Percentiles rank a stretch among this genome's conserved stretches.
These are phyloP conservation scores for Chaetoscypha palmicola DNA, from an alignment of 2,329 filamentous ascomycete genomes.

Conservation along the genomic window DNA sequence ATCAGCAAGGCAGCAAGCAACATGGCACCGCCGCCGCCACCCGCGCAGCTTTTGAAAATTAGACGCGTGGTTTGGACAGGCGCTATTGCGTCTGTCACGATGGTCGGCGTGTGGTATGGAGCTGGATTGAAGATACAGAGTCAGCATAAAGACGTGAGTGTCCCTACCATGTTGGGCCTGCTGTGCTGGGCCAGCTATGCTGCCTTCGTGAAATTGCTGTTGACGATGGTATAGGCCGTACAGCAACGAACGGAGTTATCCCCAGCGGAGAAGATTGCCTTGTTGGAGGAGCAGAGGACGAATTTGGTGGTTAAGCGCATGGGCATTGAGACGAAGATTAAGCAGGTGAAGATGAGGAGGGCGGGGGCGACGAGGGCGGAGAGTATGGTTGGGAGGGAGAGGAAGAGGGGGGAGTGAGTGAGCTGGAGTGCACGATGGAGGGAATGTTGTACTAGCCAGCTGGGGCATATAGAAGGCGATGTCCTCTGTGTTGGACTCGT, in stretches of 20 bases:
- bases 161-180: slow-evolving; percentile 17
- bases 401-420: slow-evolving; percentile 13
- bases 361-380: slow-evolving; percentile 34
- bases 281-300: slow-evolving; percentile 43
- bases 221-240: slow-evolving; percentile 31
- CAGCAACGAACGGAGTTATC: slow-evolving; percentile 43
- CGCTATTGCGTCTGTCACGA: slow-evolving; percentile 48
- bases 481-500: no score
- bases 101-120: slow-evolving; percentile 51
- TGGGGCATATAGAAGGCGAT: no score
- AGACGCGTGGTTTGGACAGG: slow-evolving; percentile 47
- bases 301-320: slow-evolving; percentile 43
- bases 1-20: not conserved
- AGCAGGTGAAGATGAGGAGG: slow-evolving; percentile 38
- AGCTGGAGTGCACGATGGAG: no score
- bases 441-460: no score
- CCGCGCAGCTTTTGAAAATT: slow-evolving; percentile 31
- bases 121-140: slow-evolving; percentile 49
- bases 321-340: slow-evolving; percentile 50
- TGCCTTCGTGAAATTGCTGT: not conserved
- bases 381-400: slow-evolving; percentile 30
- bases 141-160: slow-evolving; percentile 47
- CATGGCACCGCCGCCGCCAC: slow-evolving; percentile 6
- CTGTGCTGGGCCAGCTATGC: not conserved
- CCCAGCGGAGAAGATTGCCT: slow-evolving; percentile 46